Conservation (phyloP, 2,329 filamentous ascomycete species). For the Penicillium sp. region DNA sequence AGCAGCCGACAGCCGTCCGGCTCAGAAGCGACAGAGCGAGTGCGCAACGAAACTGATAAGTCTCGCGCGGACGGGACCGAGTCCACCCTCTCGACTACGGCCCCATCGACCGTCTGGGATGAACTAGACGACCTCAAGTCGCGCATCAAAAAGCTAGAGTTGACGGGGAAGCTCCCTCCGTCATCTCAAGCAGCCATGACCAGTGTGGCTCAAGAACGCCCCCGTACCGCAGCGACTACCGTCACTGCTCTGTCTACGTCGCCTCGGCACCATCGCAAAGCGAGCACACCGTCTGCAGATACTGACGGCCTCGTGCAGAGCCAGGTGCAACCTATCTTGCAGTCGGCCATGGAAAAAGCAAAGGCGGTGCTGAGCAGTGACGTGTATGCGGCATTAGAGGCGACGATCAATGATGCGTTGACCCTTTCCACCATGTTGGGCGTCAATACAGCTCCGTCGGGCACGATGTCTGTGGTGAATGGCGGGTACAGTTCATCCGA, state of each 20-base stretch:
- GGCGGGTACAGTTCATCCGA: constrained; percentile 52
- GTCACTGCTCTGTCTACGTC: constrained; percentile 87
- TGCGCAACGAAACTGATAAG: constrained; percentile 31
- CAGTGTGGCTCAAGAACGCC: constrained; percentile 69
- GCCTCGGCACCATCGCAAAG: constrained; percentile 63
- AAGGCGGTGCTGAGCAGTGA: constrained; percentile 63
- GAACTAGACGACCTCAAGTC: constrained; percentile 94
- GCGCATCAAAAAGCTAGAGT: constrained; percentile 79
- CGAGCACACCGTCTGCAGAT: constrained; percentile 36
- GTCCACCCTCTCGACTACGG: constrained; percentile 80
- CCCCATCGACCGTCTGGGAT: constrained; percentile 93
- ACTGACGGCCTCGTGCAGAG: constrained; percentile 37
- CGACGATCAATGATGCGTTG: constrained; percentile 74
- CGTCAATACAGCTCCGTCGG: constrained; percentile 57
- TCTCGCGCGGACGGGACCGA: constrained; percentile 61
- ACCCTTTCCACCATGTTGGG: constrained; percentile 73
- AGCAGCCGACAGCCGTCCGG: constrained; percentile 33
- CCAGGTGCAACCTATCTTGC: constrained; percentile 69
- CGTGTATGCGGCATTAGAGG: constrained; percentile 73
- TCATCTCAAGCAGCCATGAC: constrained; percentile 76
- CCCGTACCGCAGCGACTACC: constrained; percentile 83
- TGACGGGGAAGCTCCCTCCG: constrained; percentile 79
- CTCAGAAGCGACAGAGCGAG: constrained; percentile 34
- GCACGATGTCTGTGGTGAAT: constrained; percentile 34
- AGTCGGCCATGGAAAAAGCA: constrained; percentile 73